phyloP scores from a whole-genome alignment of 345 rosid genomes.

The Hirschfeldia incana region DNA sequence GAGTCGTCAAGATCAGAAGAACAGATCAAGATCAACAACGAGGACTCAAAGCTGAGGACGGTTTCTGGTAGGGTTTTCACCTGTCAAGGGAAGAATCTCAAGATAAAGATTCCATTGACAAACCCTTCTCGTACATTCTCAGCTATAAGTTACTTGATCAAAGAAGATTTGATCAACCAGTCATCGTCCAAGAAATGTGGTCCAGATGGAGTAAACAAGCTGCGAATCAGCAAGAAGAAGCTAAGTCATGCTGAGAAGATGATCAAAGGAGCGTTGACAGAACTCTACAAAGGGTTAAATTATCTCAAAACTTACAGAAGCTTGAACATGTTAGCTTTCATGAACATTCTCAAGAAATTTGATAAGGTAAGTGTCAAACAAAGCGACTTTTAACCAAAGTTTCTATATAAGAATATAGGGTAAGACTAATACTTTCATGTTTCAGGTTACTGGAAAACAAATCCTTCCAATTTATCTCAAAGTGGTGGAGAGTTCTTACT shows the following conservation, averaged over 20 bases:
- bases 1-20: conserved; percentile 55
- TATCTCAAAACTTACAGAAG: conserved; percentile 94
- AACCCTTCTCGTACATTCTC: conserved; percentile 83
- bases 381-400: background rate
- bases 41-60: conserved; percentile 48
- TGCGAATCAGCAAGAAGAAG: conserved; percentile 76
- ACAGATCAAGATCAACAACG: conserved; percentile 44
- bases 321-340: conserved; percentile 95
- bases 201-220: conserved; percentile 59
- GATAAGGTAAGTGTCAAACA: conserved; percentile 60
- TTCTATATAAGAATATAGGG: background rate
- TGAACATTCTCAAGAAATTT: conserved; percentile 92
- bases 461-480: conserved; percentile 83
- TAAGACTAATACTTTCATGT: background rate
- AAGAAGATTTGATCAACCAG: conserved; percentile 72
- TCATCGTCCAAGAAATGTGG: conserved; percentile 63
- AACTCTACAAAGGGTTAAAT: conserved; percentile 84
- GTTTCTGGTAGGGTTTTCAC: conserved; percentile 56
- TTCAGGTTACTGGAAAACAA: conserved; percentile 86
- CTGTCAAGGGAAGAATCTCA: conserved; percentile 78
- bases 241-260: conserved; percentile 87
- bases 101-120: conserved; percentile 83
- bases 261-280: conserved; percentile 77
- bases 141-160: conserved; percentile 69
- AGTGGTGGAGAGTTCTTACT: conserved; percentile 94